Percentiles rank a stretch among this genome's conserved stretches.
These are phyloP conservation scores for Paxillus rubicundulus DNA, from an alignment of 768 basidiomycete species.

Conservation along the genomic window DNA sequence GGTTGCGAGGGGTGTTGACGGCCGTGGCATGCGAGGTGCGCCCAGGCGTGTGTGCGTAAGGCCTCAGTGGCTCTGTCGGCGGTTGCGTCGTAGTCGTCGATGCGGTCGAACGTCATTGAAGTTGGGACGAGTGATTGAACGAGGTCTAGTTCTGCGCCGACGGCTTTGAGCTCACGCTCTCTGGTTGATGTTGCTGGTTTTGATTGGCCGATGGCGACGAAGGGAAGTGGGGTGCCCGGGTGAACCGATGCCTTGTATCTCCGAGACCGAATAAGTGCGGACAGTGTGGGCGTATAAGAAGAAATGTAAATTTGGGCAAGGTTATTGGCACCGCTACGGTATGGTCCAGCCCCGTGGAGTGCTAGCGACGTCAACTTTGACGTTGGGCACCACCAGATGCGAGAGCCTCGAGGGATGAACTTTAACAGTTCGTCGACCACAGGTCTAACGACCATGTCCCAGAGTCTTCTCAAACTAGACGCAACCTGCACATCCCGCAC, in stretches of 20 bases:
- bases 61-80: slow-evolving; percentile 9
- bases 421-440: slow-evolving; percentile 13
- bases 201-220: slow-evolving; percentile 21
- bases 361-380: slow-evolving; percentile 31
- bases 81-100: slow-evolving; percentile 16
- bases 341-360: slow-evolving; percentile 33
- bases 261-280: slow-evolving; percentile 28
- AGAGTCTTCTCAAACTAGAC: slow-evolving; percentile 19
- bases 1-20: slow-evolving; percentile 19
- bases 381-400: slow-evolving; percentile 37
- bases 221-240: not conserved
- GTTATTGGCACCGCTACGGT: slow-evolving; percentile 12
- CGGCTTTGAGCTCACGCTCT: slow-evolving; percentile 9
- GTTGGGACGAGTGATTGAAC: slow-evolving; percentile 16
- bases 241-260: not conserved
- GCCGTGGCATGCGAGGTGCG: slow-evolving; percentile 35
- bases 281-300: slow-evolving; percentile 34
- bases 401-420: slow-evolving; percentile 19
- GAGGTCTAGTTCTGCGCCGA: slow-evolving; percentile 21
- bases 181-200: not conserved
- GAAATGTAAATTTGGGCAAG: slow-evolving; percentile 25
- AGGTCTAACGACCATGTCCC: slow-evolving; percentile 23
- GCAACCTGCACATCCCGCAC: slow-evolving; percentile 15
- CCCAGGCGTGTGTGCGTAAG: slow-evolving; percentile 23
- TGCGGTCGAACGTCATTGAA: slow-evolving; percentile 9